Conservation (phyloP, 257 asterid species). For the Agastache rugosa region DNA sequence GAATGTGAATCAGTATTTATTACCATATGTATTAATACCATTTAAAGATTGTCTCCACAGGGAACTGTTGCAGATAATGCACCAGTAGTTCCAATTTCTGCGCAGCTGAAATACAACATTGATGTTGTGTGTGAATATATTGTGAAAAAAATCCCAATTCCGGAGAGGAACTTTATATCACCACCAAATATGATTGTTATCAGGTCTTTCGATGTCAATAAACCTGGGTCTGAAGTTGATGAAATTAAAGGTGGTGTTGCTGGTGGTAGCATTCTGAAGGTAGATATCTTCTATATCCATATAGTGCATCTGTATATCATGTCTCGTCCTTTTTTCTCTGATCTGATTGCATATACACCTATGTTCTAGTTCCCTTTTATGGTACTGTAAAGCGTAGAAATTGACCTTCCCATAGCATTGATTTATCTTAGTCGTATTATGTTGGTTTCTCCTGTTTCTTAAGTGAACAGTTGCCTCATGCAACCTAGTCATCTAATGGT, state of each 20-base stretch:
- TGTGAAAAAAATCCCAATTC: conserved; percentile 89
- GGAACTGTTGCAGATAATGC: conserved; percentile 97
- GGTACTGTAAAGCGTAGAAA: conserved; percentile 10
- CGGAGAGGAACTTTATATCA: conserved; percentile 79
- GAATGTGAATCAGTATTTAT: neutral
- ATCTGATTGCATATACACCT: neutral
- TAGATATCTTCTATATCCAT: conserved; percentile 27
- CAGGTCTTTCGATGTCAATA: conserved; percentile 96
- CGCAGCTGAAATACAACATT: conserved; percentile 92
- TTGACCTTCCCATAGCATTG: conserved; percentile 4
- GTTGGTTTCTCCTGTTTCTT: neutral
- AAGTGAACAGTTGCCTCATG: neutral
- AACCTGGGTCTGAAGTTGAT: conserved; percentile 98
- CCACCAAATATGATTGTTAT: conserved; percentile 98
- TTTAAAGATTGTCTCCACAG: conserved; percentile 47
- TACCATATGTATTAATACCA: conserved; percentile 5
- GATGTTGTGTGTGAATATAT: conserved; percentile 93
- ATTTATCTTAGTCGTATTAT: conserved; percentile 8
- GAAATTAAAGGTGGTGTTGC: conserved; percentile 98
- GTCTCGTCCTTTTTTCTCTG: neutral
- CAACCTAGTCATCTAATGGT: conserved; percentile 13
- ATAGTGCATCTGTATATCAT: neutral
- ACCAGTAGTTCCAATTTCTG: conserved; percentile 94
- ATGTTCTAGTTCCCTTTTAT: neutral
- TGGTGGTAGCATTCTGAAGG: conserved; percentile 98